Percentiles rank a stretch among this genome's conserved stretches.
Conservation (phyloP, 2,329 filamentous ascomycete genomes). For the Didymella keratinophila region DNA sequence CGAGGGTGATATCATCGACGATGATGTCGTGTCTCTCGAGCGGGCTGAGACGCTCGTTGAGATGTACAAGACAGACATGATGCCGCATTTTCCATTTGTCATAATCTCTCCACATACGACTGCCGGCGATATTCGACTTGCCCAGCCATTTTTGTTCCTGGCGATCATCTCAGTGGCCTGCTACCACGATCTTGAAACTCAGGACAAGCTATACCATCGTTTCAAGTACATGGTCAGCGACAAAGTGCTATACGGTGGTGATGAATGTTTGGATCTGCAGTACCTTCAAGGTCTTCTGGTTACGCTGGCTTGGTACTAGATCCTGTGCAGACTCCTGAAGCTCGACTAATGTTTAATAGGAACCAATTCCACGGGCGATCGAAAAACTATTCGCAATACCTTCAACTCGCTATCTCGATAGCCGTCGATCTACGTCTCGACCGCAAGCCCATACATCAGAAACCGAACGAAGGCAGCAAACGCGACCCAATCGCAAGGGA, state of each 20-base stretch:
- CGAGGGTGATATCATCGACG: slow-evolving; percentile 40
- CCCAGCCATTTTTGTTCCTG: slow-evolving; percentile 43
- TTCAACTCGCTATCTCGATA: slow-evolving; percentile 43
- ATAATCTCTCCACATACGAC: slow-evolving; percentile 38
- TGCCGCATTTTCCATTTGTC: slow-evolving; percentile 51
- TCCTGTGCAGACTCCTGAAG: not conserved
- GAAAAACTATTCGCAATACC: slow-evolving; percentile 42
- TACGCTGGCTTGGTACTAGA: slow-evolving; percentile 39
- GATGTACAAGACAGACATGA: slow-evolving; percentile 47
- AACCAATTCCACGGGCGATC: slow-evolving; percentile 44
- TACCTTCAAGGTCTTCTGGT: slow-evolving; percentile 42
- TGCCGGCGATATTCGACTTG: slow-evolving; percentile 36
- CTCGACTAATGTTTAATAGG: slow-evolving; percentile 26
- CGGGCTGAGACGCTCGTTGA: slow-evolving; percentile 39
- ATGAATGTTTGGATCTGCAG: slow-evolving; percentile 37
- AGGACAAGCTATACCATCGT: slow-evolving; percentile 44
- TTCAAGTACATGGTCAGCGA: slow-evolving; percentile 43
- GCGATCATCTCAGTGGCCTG: slow-evolving; percentile 40
- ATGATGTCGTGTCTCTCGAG: slow-evolving; percentile 39
- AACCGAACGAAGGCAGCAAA: slow-evolving; percentile 30
- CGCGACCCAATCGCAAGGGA: slow-evolving; percentile 32
- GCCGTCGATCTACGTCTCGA: slow-evolving; percentile 44
- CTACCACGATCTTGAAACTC: slow-evolving; percentile 45
- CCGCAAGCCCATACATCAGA: slow-evolving; percentile 32
- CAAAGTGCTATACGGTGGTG: slow-evolving; percentile 41